Conservation (phyloP, 1,284 basidiomycete genomes). For the Leucoagaricus sp. region DNA sequence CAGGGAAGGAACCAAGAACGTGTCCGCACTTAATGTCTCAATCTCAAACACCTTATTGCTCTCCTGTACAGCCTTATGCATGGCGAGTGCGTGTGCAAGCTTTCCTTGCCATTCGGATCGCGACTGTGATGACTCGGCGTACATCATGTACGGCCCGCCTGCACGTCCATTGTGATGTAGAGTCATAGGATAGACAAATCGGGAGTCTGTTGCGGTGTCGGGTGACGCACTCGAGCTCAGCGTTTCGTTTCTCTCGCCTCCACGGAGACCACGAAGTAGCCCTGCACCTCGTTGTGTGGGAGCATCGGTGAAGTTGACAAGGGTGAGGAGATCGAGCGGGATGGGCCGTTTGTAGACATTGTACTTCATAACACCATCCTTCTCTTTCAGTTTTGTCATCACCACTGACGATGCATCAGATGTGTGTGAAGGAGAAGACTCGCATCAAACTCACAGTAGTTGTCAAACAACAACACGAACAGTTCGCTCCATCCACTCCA, state of each 20-base stretch:
- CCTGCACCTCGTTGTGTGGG: slow-evolving; percentile 66
- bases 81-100: slow-evolving; percentile 84
- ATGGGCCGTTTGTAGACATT: slow-evolving; percentile 86
- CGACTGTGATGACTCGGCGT: slow-evolving; percentile 75
- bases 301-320: slow-evolving; percentile 80
- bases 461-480: slow-evolving; percentile 88
- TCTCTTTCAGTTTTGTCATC: slow-evolving; percentile 82
- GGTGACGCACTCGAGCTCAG: slow-evolving; percentile 34
- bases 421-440: background rate
- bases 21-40: slow-evolving; percentile 82
- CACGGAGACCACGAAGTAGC: slow-evolving; percentile 54
- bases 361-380: slow-evolving; percentile 72
- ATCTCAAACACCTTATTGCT: slow-evolving; percentile 93
- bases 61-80: slow-evolving; percentile 87
- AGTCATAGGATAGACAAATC: slow-evolving; percentile 81
- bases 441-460: slow-evolving; percentile 68
- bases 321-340: slow-evolving; percentile 81
- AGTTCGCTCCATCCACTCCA: slow-evolving; percentile 86
- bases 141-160: slow-evolving; percentile 85
- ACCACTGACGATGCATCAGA: slow-evolving; percentile 59
- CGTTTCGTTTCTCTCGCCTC: slow-evolving; percentile 36
- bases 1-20: slow-evolving; percentile 75
- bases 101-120: slow-evolving; percentile 89
- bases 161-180: slow-evolving; percentile 84
- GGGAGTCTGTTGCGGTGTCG: slow-evolving; percentile 62